Conservation (phyloP, 2,329 filamentous ascomycete genomes). For the Ceratocystis destructans region DNA sequence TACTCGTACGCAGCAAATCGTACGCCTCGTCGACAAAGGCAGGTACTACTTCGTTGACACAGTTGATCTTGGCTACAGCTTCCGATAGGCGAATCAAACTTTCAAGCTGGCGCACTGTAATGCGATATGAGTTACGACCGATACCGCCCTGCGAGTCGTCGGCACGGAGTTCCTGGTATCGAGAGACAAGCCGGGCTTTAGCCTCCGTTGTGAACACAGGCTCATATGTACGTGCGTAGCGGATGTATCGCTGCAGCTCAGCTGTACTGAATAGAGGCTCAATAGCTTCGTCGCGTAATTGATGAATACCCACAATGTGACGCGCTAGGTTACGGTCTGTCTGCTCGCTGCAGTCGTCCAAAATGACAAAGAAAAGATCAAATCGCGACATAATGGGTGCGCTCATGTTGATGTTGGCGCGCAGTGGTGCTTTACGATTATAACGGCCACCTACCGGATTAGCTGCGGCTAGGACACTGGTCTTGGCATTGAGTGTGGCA, state of each 20-base stretch:
- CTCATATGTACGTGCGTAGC: constrained; percentile 87
- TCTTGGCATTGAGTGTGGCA: constrained; percentile 88
- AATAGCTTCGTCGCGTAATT: constrained; percentile 80
- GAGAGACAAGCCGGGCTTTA: constrained; percentile 69
- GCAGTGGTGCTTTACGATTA: constrained; percentile 85
- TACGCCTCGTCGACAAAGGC: constrained; percentile 85
- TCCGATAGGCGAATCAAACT: constrained; percentile 90
- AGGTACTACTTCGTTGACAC: constrained; percentile 74
- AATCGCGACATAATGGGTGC: constrained; percentile 99
- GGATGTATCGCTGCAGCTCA: constrained; percentile 91
- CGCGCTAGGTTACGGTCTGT: constrained; percentile 83
- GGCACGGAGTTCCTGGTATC: constrained; percentile 87
- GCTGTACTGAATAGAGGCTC: constrained; percentile 91
- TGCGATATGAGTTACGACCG: constrained; percentile 89
- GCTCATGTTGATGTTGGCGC: constrained; percentile 95
- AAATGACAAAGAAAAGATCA: constrained; percentile 93
- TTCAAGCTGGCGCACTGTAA: constrained; percentile 91
- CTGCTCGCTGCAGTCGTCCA: constrained; percentile 89
- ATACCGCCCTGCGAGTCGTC: constrained; percentile 91
- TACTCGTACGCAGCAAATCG: constrained; percentile 80
- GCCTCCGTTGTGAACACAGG: constrained; percentile 85
- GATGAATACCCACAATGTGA: constrained; percentile 90
- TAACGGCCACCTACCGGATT: constrained; percentile 96
- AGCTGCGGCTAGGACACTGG: constrained; percentile 86
- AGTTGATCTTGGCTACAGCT: constrained; percentile 97